phyloP scores from a whole-genome alignment of 495 filamentous ascomycete species.

The Penicillium taxi region DNA sequence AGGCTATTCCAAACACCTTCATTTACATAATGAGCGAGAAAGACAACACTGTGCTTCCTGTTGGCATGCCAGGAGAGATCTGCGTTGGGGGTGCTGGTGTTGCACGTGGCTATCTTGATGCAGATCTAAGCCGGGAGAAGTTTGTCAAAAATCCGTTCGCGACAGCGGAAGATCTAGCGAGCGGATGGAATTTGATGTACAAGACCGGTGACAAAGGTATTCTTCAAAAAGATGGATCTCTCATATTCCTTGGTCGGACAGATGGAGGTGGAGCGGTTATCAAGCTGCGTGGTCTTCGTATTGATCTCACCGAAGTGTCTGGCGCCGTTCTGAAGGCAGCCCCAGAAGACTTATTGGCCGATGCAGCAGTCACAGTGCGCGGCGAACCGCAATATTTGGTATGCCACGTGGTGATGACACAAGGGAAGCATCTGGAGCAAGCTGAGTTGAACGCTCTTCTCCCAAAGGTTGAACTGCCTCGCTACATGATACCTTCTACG shows the following conservation, averaged over 20 bases:
- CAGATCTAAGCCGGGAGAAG: conserved; percentile 6
- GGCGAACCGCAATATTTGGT: too few species aligned
- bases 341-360: too few species aligned
- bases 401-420: too few species aligned
- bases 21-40: conserved; percentile 41
- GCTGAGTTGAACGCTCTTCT: too few species aligned
- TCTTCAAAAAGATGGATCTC: conserved; percentile 15
- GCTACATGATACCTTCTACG: too few species aligned
- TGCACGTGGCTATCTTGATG: conserved; percentile 28
- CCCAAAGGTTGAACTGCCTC: too few species aligned
- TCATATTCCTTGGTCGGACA: conserved; percentile 17
- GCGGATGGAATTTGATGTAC: conserved; percentile 20
- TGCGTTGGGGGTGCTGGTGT: conserved; percentile 29
- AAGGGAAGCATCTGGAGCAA: too few species aligned
- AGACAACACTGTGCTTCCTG: conserved; percentile 25
- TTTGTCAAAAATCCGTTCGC: conserved; percentile 17
- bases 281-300: conserved; percentile 40
- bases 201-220: conserved; percentile 10
- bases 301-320: conserved; percentile 37
- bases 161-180: neutral
- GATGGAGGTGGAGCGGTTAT: conserved; percentile 32
- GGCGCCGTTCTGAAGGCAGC: neutral
- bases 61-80: conserved; percentile 33
- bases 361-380: too few species aligned
- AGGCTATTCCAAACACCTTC: conserved; percentile 33